Percentiles rank a stretch among this genome's conserved stretches.
Conservation (phyloP, 2,329 filamentous ascomycete genomes). For the Stachybotrys chartarum region DNA sequence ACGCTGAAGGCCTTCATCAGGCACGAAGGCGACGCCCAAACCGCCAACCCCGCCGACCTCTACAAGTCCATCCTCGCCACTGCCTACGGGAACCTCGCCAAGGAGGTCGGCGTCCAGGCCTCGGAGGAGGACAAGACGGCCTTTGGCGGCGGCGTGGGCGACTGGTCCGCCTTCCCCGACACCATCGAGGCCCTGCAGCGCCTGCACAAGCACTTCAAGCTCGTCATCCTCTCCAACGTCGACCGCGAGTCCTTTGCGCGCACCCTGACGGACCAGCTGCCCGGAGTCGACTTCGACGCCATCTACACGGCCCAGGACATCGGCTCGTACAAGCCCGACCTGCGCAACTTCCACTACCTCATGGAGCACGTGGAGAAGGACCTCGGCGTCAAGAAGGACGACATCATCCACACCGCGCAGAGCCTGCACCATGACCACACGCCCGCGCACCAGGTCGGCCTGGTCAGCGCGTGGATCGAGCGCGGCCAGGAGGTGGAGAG, state of each 20-base stretch:
- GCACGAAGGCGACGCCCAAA: constrained; percentile 41
- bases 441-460: constrained; percentile 52
- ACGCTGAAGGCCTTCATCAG: constrained; percentile 42
- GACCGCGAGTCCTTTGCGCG: constrained; percentile 29
- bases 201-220: constrained; percentile 44
- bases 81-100: constrained; percentile 30
- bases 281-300: constrained; percentile 47
- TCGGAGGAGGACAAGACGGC: constrained; percentile 16
- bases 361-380: constrained; percentile 42
- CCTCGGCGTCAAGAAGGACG: constrained; percentile 42
- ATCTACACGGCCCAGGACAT: constrained; percentile 66
- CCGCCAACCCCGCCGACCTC: constrained; percentile 44
- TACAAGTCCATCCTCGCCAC: constrained; percentile 30
- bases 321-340: constrained; percentile 63
- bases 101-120: constrained; percentile 18
- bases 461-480: constrained; percentile 60
- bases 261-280: constrained; percentile 28
- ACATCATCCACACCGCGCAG: constrained; percentile 62
- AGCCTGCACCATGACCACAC: constrained; percentile 61
- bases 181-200: constrained; percentile 43
- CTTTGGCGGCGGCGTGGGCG: constrained; percentile 38
- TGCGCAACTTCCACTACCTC: constrained; percentile 59
- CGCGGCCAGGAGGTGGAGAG: constrained; percentile 33
- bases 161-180: constrained; percentile 52
- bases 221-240: constrained; percentile 56